A percentile compares a stretch with the other conserved stretches of the same genome.
These are phyloP conservation scores for Talaromyces sp. DNA, from an alignment of 2,329 filamentous ascomycete species.

Conservation along the genomic window DNA sequence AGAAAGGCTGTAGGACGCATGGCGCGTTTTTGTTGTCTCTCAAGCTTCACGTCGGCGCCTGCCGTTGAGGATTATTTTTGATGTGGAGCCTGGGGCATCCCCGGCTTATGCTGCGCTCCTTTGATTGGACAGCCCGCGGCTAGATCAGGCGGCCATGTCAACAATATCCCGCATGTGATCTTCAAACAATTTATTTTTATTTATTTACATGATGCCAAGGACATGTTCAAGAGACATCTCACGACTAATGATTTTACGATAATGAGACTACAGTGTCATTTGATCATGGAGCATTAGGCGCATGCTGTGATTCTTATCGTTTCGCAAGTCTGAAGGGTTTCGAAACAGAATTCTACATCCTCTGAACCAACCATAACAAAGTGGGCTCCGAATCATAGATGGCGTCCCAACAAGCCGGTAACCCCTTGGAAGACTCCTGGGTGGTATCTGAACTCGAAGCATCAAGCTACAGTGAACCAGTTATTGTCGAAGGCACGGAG, in stretches of 20 bases:
- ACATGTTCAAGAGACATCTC: background rate
- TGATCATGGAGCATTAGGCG: background rate
- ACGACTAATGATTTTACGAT: background rate
- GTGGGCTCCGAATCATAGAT: background rate
- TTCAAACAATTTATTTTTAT: background rate
- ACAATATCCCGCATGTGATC: conserved; percentile 11
- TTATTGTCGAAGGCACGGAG: conserved; percentile 13
- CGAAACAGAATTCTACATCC: background rate
- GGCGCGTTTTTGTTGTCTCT: conserved; percentile 5
- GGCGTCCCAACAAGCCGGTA: conserved; percentile 7
- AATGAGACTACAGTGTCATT: background rate
- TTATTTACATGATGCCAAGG: background rate
- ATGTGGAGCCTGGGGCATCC: conserved; percentile 6
- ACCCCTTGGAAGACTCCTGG: conserved; percentile 37
- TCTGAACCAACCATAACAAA: background rate
- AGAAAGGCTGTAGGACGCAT: conserved; percentile 12
- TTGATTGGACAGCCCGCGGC: background rate
- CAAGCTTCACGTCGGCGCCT: background rate
- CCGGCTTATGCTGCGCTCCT: background rate
- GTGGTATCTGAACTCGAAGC: conserved; percentile 27
- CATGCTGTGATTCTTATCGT: background rate
- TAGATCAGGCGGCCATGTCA: conserved; percentile 13
- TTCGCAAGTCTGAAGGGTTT: background rate
- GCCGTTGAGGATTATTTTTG: background rate
- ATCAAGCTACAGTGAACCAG: background rate